phyloP scores from a whole-genome alignment of 1,139 yeast species.

The Kodamaea anthophila region DNA sequence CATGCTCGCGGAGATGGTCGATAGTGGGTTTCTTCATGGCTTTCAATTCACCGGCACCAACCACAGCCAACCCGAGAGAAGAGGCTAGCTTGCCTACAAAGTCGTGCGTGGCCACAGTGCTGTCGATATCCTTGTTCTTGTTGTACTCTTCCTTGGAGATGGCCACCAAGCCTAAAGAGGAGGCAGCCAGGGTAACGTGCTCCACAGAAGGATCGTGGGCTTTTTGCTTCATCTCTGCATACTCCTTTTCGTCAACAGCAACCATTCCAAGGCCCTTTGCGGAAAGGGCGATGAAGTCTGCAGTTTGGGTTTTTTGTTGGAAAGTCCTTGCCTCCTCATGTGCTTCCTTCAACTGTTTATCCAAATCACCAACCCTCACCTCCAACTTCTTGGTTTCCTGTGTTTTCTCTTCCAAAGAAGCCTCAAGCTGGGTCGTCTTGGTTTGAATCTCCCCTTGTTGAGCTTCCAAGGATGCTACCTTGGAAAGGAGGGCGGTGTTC shows the following conservation, averaged over 20 bases:
- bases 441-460: neutral
- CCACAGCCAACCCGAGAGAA: constrained; percentile 9
- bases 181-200: constrained; percentile 28
- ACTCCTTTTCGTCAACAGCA: constrained; percentile 16
- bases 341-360: neutral
- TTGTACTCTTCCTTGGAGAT: constrained; percentile 3
- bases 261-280: constrained; percentile 10
- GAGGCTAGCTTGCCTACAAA: constrained; percentile 10
- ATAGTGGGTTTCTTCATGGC: constrained; percentile 11
- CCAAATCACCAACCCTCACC: neutral
- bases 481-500: neutral
- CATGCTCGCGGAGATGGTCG: constrained; percentile 9
- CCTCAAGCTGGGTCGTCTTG: neutral
- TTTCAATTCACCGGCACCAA: constrained; percentile 14
- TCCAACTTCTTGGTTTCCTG: neutral
- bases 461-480: neutral
- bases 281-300: no score
- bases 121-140: no score
- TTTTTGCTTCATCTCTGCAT: constrained; percentile 10
- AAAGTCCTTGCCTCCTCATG: neutral
- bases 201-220: constrained; percentile 19
- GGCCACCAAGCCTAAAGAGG: constrained; percentile 8
- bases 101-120: constrained; percentile 11
- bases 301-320: no score
- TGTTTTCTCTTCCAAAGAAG: neutral